Base-by-base conservation (phyloP, 495 filamentous ascomycete species). In the Diplogelasinospora grovesii region DNA sequence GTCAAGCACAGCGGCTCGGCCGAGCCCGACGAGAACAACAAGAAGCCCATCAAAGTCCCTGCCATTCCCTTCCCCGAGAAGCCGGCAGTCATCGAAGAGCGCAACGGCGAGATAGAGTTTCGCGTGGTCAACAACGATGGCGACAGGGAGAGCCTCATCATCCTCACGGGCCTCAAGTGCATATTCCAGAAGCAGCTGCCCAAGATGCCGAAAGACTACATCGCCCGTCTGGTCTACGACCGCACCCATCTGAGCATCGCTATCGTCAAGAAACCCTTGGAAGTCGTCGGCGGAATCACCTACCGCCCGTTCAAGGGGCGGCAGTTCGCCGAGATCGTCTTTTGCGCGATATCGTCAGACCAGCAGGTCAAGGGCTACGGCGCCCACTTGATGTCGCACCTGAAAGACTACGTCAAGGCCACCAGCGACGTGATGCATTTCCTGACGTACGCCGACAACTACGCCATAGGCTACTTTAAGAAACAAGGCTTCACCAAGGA, bases 151-250 rank as follows among this genome's bases (percentile, higher is more conserved):
- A 92, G 84, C 63, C 79, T 89, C 23, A 93, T 97, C 52, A 90
- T 98, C 52, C 75, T 98, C 15, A 96, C 90, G 0, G 93, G 92
- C 7, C 64, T 98, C 27, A 98, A 97, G 61, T 95, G 89, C 56
- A 95, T 98, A 37, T 98, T 98, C 56, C 92, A 98, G 61, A 97
- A 98, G 45, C 92, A 98, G 49, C 74, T 98, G 0, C 92, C 92
- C 1, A 97, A 97, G 64, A 98, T 98, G 92, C 92, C 92, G 1
- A 95, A 95, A 63, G 90, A 97, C 52, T 98, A 98, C 59, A 97
- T 98, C 44, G 92, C 92, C 14, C 80, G 92, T 18, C 77, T 98
- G 6, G 92, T 98, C 21, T 98, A 98, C 61, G 92, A 98, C 64
- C 80, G 92, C 22, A 95, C 92, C 15, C 92, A 98, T 71, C 59